Conservation (phyloP, 805 yeast genomes). For the Saccharomycopsis guyanensis region DNA sequence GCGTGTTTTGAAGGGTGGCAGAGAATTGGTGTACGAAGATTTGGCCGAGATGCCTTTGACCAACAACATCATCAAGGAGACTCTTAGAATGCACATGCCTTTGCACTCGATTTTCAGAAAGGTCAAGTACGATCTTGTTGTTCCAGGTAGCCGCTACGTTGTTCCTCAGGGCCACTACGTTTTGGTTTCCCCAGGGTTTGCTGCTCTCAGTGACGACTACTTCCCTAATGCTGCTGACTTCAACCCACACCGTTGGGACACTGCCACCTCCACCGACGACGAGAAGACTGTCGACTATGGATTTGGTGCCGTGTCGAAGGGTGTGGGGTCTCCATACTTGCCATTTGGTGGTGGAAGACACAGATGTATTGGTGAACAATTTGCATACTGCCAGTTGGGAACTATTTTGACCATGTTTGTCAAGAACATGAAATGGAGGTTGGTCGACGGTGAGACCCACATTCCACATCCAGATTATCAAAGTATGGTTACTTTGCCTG, state of each 20-base stretch:
- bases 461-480: conserved; percentile 71
- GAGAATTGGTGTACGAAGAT: conserved; percentile 71
- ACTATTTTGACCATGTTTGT: conserved; percentile 69
- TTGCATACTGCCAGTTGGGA: conserved; percentile 91
- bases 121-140: conserved; percentile 68
- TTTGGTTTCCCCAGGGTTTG: conserved; percentile 88
- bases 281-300: conserved; percentile 72
- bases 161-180: conserved; percentile 89
- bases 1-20: conserved; percentile 47
- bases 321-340: conserved; percentile 90
- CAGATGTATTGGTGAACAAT: conserved; percentile 98
- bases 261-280: conserved; percentile 28
- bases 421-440: conserved; percentile 70
- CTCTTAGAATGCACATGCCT: conserved; percentile 93
- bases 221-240: conserved; percentile 70
- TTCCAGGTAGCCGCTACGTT: conserved; percentile 71
- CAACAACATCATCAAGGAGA: conserved; percentile 82
- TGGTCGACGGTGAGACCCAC: conserved; percentile 41
- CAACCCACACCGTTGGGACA: conserved; percentile 86
- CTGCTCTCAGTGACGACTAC: conserved; percentile 66
- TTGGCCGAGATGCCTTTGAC: conserved; percentile 74
- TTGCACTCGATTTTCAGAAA: conserved; percentile 92
- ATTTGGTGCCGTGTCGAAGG: conserved; percentile 93
- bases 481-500: conserved; percentile 90
- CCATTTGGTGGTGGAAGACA: conserved; percentile 99